phyloP scores from a whole-genome alignment of 768 basidiomycete genomes.

The Lyophyllum shimeji region DNA sequence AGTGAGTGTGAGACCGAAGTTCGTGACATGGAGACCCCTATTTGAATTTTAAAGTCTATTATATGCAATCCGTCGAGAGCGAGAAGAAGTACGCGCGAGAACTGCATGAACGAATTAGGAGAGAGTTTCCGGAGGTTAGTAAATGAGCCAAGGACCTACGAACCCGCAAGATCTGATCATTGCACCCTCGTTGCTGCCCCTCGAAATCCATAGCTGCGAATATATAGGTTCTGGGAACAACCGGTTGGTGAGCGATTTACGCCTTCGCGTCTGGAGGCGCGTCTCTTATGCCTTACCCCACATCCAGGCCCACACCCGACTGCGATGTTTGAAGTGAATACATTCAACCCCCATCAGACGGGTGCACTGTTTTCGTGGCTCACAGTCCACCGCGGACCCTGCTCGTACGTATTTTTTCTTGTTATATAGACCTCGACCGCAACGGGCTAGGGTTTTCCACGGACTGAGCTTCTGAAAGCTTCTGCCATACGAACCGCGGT shows the following conservation, averaged over 20 bases:
- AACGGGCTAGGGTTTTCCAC: neutral
- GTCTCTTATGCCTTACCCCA: no score
- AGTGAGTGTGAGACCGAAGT: conserved; percentile 35
- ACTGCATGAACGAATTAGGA: conserved; percentile 55
- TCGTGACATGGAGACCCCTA: neutral
- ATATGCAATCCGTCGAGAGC: conserved; percentile 43
- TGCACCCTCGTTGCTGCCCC: neutral
- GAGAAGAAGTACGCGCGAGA: conserved; percentile 51
- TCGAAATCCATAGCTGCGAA: conserved; percentile 44
- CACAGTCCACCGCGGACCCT: conserved; percentile 65
- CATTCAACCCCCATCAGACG: conserved; percentile 64
- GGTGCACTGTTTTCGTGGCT: conserved; percentile 71
- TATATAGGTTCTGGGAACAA: conserved; percentile 62
- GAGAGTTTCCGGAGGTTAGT: conserved; percentile 78
- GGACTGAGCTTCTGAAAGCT: neutral
- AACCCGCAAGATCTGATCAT: conserved; percentile 1
- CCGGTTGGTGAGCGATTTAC: conserved; percentile 49
- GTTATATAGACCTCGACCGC: no score
- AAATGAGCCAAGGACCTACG: conserved; percentile 1
- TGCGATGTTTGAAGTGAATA: conserved; percentile 73
- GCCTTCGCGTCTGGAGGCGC: neutral
- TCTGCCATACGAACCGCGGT: no score
- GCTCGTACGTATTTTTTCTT: conserved; percentile 50
- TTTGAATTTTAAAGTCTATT: conserved; percentile 49
- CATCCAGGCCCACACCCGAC: conserved; percentile 60